Percentiles rank a stretch among this genome's conserved stretches.
phyloP scores from a whole-genome alignment of 495 filamentous ascomycete genomes.

The Penicillium atrosanguineum region DNA sequence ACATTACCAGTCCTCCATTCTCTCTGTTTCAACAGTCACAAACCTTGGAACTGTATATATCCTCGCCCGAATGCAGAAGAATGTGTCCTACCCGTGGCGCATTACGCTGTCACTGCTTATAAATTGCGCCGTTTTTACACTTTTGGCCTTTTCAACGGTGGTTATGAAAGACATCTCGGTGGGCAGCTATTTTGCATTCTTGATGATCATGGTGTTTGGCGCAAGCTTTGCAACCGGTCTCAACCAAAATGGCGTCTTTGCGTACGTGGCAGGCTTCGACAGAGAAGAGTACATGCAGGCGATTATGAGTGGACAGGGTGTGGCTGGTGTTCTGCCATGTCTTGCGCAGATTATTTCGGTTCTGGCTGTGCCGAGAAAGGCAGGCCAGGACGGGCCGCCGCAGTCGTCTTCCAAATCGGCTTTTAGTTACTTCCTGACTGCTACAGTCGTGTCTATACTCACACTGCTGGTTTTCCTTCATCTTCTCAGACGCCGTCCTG shows the following conservation, averaged over 20 bases:
- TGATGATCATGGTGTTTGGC: conserved; percentile 78
- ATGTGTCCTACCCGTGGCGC: conserved; percentile 79
- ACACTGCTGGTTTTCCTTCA: conserved; percentile 61
- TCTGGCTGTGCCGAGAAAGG: conserved; percentile 55
- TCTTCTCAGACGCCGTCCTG: conserved; percentile 43
- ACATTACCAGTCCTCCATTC: conserved; percentile 84
- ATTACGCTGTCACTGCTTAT: conserved; percentile 72
- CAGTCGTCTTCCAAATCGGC: conserved; percentile 63
- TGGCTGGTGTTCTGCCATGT: conserved; percentile 88
- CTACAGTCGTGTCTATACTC: conserved; percentile 60
- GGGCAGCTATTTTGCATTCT: conserved; percentile 69
- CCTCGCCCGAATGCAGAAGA: conserved; percentile 73
- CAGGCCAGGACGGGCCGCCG: conserved; percentile 18
- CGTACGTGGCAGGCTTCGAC: conserved; percentile 83
- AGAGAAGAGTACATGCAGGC: conserved; percentile 86
- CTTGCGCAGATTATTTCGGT: conserved; percentile 82
- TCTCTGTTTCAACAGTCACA: conserved; percentile 79
- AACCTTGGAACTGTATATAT: conserved; percentile 71
- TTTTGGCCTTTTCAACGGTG: conserved; percentile 78
- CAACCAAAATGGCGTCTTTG: conserved; percentile 92
- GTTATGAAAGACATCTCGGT: conserved; percentile 58
- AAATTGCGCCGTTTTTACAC: conserved; percentile 66
- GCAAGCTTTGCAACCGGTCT: conserved; percentile 77
- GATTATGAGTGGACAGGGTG: conserved; percentile 92
- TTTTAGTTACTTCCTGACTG: conserved; percentile 88